Evolutionary conservation across 2,329 filamentous ascomycete genomes (phyloP), one percentile per base, ranked within the genome.

Genomic region (Fusarium equiseti): DNA sequence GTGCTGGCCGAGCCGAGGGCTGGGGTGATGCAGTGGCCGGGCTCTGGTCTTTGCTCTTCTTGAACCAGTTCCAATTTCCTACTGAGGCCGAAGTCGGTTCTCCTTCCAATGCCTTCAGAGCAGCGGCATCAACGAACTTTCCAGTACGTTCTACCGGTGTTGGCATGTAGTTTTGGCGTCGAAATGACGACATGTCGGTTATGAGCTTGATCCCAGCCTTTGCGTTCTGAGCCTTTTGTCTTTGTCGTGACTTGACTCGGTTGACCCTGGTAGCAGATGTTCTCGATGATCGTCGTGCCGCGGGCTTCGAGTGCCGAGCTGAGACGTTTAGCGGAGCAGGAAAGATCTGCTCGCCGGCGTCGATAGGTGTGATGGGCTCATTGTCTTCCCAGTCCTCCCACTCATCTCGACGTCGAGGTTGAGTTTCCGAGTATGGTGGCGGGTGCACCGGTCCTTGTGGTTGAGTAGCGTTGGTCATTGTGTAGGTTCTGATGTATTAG

Each of bases 141-240:
- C 70, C 73, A 27, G 79, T 78, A 27, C 74, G 80, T 43, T 70
- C 77, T 52, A 73, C 76, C 2, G 77, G 72, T 10, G 75, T 75
- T 50, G 71, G 77, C 53, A 76, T 77, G 70, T 79, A 84, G 77
- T 76, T 84, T 70, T 77, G 79, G 29, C 82, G 81, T 27, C 81
- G 87, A 76, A 83, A 83, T 66, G 79, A 82, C 66, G 88, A 82
- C 83, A 93, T 90, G 75, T 90, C 90, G 4, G 92, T 94, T 69
- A 93, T 89, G 22, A 94, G 78, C 68, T 84, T 90, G 75, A 92
- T 92, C 15, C 89, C 89, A 11, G 87, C 87, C 79, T 86, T 84
- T 59, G 85, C 83, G 77, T 90, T 88, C 75, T 90, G 84, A 24
- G 85, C 84, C 73, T 87, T 88, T 74, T 91, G 89, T 55, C 89